Conservation (phyloP, 2,329 filamentous ascomycete species). For the Botrytis deweyae region DNA sequence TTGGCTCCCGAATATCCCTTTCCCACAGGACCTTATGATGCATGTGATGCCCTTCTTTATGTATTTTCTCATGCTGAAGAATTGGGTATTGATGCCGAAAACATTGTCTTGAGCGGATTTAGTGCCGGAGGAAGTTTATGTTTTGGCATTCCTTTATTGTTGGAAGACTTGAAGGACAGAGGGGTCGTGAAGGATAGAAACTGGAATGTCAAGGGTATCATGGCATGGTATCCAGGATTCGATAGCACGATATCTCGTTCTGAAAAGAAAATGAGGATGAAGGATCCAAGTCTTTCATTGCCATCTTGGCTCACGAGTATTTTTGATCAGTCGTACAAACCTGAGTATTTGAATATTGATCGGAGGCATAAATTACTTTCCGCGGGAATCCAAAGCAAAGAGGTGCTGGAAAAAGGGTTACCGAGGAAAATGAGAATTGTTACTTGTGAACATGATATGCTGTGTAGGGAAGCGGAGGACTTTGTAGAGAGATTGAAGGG, state of each 20-base stretch:
- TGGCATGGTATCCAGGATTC: constrained; percentile 18
- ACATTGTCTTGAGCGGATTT: constrained; percentile 48
- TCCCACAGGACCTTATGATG: constrained; percentile 45
- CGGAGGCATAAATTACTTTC: constrained; percentile 3
- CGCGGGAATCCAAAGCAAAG: constrained; percentile 27
- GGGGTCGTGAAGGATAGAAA: not conserved
- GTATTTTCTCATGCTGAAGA: constrained; percentile 28
- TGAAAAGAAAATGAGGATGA: constrained; percentile 20
- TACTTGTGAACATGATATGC: constrained; percentile 31
- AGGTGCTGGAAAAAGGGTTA: constrained; percentile 27
- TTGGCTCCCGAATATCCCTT: constrained; percentile 49
- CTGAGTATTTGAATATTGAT: constrained; percentile 24
- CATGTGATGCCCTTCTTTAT: constrained; percentile 48
- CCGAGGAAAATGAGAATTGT: constrained; percentile 30
- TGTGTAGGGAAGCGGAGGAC: constrained; percentile 29
- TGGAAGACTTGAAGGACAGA: constrained; percentile 21
- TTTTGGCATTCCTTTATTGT: constrained; percentile 22
- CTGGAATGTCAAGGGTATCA: constrained; percentile 4
- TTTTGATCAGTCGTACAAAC: constrained; percentile 28
- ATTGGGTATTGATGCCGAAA: constrained; percentile 26
- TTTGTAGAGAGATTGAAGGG: constrained; percentile 29
- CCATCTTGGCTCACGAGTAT: constrained; percentile 13
- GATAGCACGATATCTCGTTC: constrained; percentile 21
- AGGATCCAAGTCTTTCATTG: not conserved
- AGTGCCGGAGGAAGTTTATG: constrained; percentile 44